These are phyloP conservation scores for Populus euphratica DNA, from an alignment of 345 rosid species.

Conservation along the genomic window DNA sequence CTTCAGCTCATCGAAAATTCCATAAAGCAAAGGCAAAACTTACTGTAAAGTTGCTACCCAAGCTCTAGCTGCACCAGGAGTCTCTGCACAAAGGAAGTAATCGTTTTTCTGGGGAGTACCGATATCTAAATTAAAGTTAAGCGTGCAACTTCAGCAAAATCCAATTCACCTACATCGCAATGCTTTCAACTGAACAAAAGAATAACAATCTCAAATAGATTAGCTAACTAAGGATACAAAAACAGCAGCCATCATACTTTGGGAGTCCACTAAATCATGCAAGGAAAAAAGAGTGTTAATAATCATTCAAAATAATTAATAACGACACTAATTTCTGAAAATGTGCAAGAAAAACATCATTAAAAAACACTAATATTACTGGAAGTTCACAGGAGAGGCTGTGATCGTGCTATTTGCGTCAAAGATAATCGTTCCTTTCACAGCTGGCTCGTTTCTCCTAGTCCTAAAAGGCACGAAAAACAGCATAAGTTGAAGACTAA, in stretches of 20 bases:
- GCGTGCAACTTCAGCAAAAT: slow-evolving; percentile 4
- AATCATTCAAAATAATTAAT: slow-evolving; percentile 4
- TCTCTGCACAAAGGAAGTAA: slow-evolving; percentile 92
- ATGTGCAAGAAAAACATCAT: slow-evolving; percentile 5
- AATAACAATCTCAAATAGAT: neutral
- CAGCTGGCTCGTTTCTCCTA: slow-evolving; percentile 76
- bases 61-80: slow-evolving; percentile 96
- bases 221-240: slow-evolving; percentile 67
- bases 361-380: slow-evolving; percentile 47
- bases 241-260: slow-evolving; percentile 89
- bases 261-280: slow-evolving; percentile 76
- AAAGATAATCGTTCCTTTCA: slow-evolving; percentile 75
- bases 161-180: neutral
- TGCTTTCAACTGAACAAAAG: slow-evolving; percentile 5
- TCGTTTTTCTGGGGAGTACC: slow-evolving; percentile 97
- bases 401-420: slow-evolving; percentile 89
- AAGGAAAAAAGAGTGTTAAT: slow-evolving; percentile 13
- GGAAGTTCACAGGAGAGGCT: slow-evolving; percentile 87
- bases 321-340: neutral
- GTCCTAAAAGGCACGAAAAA: slow-evolving; percentile 48
- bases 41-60: slow-evolving; percentile 97
- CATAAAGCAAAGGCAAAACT: slow-evolving; percentile 28
- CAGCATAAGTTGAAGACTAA: neutral
- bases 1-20: neutral
- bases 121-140: slow-evolving; percentile 65